phyloP scores from a whole-genome alignment of 768 basidiomycete genomes.

The Xerocomellus chrysenteron region DNA sequence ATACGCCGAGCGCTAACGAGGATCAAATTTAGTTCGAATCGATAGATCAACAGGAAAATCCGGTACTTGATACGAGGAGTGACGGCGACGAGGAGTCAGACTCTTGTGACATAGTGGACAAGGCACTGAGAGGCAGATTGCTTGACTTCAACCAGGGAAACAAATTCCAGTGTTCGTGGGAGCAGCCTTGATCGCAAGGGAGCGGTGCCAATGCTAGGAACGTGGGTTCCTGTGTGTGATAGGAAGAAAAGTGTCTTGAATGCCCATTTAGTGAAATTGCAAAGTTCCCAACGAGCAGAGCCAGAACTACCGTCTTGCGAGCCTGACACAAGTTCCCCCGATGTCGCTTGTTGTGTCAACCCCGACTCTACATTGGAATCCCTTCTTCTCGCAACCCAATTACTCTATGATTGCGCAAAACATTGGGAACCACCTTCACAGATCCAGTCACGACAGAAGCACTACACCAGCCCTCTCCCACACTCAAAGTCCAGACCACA shows the following conservation, averaged over 20 bases:
- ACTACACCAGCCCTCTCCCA: too few relatives aligned
- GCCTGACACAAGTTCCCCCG: not conserved
- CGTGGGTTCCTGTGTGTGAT: not conserved
- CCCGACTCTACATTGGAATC: too few relatives aligned
- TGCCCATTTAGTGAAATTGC: not conserved
- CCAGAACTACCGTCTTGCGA: too few relatives aligned
- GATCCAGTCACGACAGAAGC: too few relatives aligned
- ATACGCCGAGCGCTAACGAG: not conserved
- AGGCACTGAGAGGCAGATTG: too few relatives aligned
- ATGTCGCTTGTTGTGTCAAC: slow-evolving; percentile 12
- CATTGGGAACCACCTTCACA: too few relatives aligned
- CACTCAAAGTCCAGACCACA: too few relatives aligned
- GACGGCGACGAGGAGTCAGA: not conserved
- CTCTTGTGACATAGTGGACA: not conserved
- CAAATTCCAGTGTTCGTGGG: not conserved
- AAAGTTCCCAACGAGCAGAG: too few relatives aligned
- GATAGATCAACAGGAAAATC: not conserved
- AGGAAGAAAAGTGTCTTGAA: not conserved
- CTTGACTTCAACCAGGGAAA: not conserved
- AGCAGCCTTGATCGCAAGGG: not conserved
- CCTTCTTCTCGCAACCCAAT: too few relatives aligned
- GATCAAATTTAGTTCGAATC: not conserved
- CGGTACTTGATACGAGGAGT: not conserved
- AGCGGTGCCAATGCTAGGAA: too few relatives aligned
- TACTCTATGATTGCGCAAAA: too few relatives aligned